Percentiles rank a stretch among this genome's conserved stretches.
These are phyloP conservation scores for Trichoderma sp. DNA, from an alignment of 2,329 filamentous ascomycete genomes.

Conservation along the genomic window DNA sequence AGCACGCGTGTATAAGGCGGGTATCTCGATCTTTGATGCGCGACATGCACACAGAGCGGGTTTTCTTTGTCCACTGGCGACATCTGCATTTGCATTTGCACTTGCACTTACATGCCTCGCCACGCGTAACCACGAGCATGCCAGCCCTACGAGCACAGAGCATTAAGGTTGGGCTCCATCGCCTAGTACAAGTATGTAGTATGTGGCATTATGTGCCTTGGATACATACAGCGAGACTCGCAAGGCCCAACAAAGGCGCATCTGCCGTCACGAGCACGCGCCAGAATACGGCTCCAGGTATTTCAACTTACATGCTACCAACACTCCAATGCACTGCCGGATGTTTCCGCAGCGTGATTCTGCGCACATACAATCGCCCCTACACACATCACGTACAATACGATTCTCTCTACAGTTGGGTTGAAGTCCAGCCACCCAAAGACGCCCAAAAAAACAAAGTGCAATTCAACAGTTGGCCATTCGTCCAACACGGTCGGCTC, in stretches of 20 bases:
- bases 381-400: not conserved
- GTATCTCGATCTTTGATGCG: not conserved
- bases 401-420: not conserved
- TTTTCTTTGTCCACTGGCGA: not conserved
- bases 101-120: not conserved
- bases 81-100: not conserved
- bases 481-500: not conserved
- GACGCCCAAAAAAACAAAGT: not conserved
- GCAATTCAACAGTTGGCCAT: not conserved
- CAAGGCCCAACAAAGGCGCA: not conserved
- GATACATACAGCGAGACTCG: not conserved
- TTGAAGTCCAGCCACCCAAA: not conserved
- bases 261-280: not conserved
- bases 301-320: not conserved
- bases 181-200: not conserved
- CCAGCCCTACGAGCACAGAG: conserved; percentile 8
- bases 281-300: not conserved
- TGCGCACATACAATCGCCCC: not conserved
- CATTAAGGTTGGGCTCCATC: not conserved
- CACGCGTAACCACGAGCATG: not conserved
- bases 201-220: not conserved
- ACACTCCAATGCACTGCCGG: not conserved
- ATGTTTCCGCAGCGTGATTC: not conserved
- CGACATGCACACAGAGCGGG: not conserved
- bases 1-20: not conserved